Conservation (phyloP, 2,329 filamentous ascomycete species). For the Escovopsis weberi region DNA sequence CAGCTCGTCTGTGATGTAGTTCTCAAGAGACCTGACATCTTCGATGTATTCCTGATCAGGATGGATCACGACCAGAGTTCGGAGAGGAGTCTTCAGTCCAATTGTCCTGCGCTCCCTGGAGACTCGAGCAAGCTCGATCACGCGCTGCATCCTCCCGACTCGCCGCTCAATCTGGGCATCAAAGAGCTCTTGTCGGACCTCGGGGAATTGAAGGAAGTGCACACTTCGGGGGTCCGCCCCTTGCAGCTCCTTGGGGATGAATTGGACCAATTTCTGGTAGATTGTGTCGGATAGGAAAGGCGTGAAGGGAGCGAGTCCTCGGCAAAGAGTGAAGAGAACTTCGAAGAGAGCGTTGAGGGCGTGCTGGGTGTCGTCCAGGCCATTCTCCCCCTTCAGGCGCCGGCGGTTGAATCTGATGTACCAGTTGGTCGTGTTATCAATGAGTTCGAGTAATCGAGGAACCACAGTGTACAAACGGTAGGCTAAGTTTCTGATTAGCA, state of each 20-base stretch:
- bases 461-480: conserved; percentile 86
- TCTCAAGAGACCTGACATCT: conserved; percentile 71
- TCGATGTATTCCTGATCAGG: conserved; percentile 69
- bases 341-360: conserved; percentile 91
- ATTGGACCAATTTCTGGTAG: conserved; percentile 67
- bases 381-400: conserved; percentile 79
- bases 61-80: conserved; percentile 80
- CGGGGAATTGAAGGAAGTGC: conserved; percentile 83
- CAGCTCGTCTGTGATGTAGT: conserved; percentile 83
- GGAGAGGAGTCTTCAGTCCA: conserved; percentile 80
- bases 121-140: conserved; percentile 80
- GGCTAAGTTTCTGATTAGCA: conserved; percentile 18
- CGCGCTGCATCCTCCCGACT: conserved; percentile 83
- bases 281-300: conserved; percentile 94
- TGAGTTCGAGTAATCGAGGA: conserved; percentile 64
- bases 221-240: conserved; percentile 70
- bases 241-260: conserved; percentile 58
- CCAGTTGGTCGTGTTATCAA: conserved; percentile 97
- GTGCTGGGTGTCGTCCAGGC: conserved; percentile 71
- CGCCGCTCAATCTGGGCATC: conserved; percentile 74
- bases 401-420: conserved; percentile 92
- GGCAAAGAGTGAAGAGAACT: conserved; percentile 76
- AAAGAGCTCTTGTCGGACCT: conserved; percentile 78
- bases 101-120: conserved; percentile 75
- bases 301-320: conserved; percentile 83